Evolutionary conservation across 352 stramenopile species (phyloP), one percentile per base, ranked within the genome.

Genomic region (Pythium coloratum): DNA sequence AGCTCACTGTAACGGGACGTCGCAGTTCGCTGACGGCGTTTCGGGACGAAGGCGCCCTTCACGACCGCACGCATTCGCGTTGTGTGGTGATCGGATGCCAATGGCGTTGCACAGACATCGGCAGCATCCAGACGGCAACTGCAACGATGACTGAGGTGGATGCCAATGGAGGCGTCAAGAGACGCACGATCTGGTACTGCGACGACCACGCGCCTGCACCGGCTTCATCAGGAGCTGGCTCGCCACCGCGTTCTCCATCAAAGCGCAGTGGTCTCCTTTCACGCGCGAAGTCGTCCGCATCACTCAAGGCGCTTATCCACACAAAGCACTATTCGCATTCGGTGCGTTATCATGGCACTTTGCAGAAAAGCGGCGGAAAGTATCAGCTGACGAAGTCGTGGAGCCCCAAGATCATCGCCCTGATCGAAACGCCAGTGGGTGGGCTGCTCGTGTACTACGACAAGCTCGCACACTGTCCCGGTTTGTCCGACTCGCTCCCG

Each of bases 401-500:
- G 85, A 80, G 75, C 36, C 57, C 60, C 6, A 93, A 93, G 59
- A 72, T 80, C 28, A 74, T 69, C 3, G 78, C 74, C 12, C 53
- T 91, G 2, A 78, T 91, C 7, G 83, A 90, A 50, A 90, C 82
- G 0, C 82, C 85, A 0, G 68, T 91, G 6, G 85, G 85, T 1
- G 77, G 73, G 4, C 90, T 88, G 58, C 67, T 93, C 18, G 89
- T 82, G 67, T 93, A 91, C 55, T 91, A 89, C 61, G 80, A 93
- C 70, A 86, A 86, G 56, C 66, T 89, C 0, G 60, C 75, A 3
- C 84, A 91, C 47, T 90, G 80, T 51, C 84, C 84, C 6, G 79
- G 82, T 1, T 75, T 77, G 32, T 78, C 80, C 0, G 80, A 86
- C 3, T 70, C 59, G 0, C 9, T 26, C 20, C 77, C 76, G 13